Base-by-base conservation (phyloP, 1,284 basidiomycete species). In the Microbotryomycetes sp. region DNA sequence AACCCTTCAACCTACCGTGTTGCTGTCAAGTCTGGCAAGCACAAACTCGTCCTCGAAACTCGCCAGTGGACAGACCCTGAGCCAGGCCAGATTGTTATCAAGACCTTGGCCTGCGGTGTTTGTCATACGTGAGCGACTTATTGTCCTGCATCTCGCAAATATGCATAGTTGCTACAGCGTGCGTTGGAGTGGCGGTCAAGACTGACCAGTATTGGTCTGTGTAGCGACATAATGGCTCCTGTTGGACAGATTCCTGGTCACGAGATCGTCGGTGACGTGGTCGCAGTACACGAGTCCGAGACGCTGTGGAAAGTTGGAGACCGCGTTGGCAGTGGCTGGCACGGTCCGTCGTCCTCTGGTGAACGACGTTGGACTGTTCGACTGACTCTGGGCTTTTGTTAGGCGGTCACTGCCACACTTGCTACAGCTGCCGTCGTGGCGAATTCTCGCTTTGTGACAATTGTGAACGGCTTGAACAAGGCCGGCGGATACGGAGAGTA, bases 401-500 rank as follows among this genome's bases (percentile, higher is more conserved):
- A 41, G 35, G 35, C 18, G 35, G 35, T 11, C 35, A 41, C 18
- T 41, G 35, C 35, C 11, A 18, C 35, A 11, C 9, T 18, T 41
- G 35, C 35, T 41, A 11, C 11, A 9, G 18, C 9, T 41, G 35
- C 35, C 35, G 35, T 41, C 35, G 35, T 41, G 35, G 35, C 35
- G 18, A 41, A 9, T 41, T 41, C 35, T 41, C 35, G 18, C 9
- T 41, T 18, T 62, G 72, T 31, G 61, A 62, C 61, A 27, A 7
- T 45, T n/a, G 57, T 68, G 57, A 74, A 72, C 52, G 77, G 77
- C 35, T 57, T 78, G 56, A 55, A 68, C 1, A 68, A 61, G 21
- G 76, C 76, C 46, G 78, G 78, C 51, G 74, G 71, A 18, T 65
- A 70, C 51, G 70, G 74, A 35, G 74, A 77, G 65, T 76, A 77